These are phyloP conservation scores for Curvularia sp. DNA, from an alignment of 2,329 filamentous ascomycete genomes.

Conservation along the genomic window DNA sequence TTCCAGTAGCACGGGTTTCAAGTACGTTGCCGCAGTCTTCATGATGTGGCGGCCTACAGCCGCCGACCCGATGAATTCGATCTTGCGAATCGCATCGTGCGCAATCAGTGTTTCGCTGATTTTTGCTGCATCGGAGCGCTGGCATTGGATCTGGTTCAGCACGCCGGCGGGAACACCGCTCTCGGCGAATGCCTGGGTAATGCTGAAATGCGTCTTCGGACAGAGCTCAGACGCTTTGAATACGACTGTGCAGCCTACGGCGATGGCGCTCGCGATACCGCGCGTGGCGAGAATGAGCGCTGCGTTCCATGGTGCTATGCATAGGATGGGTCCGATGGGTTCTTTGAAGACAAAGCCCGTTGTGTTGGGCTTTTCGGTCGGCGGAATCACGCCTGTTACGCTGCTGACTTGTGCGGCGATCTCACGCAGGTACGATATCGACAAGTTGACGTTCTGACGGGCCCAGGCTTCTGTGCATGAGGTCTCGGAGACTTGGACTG, in stretches of 20 bases:
- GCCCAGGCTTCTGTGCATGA: constrained; percentile 54
- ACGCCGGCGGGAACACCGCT: constrained; percentile 77
- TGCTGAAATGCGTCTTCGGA: constrained; percentile 29
- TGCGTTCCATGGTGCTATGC: constrained; percentile 55
- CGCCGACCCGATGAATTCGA: constrained; percentile 81
- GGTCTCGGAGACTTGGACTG: constrained; percentile 65
- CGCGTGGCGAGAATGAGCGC: constrained; percentile 49
- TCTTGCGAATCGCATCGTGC: constrained; percentile 67
- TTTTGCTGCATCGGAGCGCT: constrained; percentile 64
- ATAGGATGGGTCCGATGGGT: constrained; percentile 30
- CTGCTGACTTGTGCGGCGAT: constrained; percentile 49
- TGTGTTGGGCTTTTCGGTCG: constrained; percentile 36
- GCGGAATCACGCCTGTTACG: constrained; percentile 30
- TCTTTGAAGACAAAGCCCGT: constrained; percentile 45
- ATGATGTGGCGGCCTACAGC: constrained; percentile 70
- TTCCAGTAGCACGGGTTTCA: constrained; percentile 82
- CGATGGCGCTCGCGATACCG: constrained; percentile 61
- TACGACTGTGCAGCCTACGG: constrained; percentile 57
- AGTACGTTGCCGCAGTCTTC: constrained; percentile 71
- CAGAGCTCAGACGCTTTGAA: constrained; percentile 43
- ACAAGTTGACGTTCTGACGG: constrained; percentile 46
- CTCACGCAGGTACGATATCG: constrained; percentile 55
- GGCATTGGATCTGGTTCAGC: constrained; percentile 72
- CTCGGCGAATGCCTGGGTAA: constrained; percentile 48
- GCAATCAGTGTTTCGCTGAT: constrained; percentile 75